Percentiles rank a stretch among this genome's conserved stretches.
phyloP scores from a whole-genome alignment of 108 stramenopile species.

The Cylindrotheca fusiformis region DNA sequence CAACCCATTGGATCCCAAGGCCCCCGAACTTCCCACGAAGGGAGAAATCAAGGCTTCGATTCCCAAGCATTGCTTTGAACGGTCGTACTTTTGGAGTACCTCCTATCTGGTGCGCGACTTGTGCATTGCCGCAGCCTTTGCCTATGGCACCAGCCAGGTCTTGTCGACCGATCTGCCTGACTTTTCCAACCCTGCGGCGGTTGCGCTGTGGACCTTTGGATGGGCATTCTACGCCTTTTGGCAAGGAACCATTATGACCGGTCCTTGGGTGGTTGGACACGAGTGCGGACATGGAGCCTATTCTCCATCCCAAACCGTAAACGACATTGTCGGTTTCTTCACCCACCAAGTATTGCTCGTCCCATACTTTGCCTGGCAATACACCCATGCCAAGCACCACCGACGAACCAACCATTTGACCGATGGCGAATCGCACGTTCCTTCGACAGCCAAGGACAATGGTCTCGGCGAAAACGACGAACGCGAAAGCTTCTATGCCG shows the following conservation, averaged over 20 bases:
- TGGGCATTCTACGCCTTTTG: conserved; percentile 96
- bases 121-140: conserved; percentile 74
- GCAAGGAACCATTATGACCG: conserved; percentile 96
- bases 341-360: conserved; percentile 96
- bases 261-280: conserved; percentile 99
- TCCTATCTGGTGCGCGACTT: conserved; percentile 83
- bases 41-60: conserved; percentile 89
- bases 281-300: conserved; percentile 99
- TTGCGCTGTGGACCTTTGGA: conserved; percentile 57
- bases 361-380: conserved; percentile 99
- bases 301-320: conserved; percentile 86
- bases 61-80: conserved; percentile 92
- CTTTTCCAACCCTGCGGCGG: conserved; percentile 27
- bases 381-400: conserved; percentile 99
- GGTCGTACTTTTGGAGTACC: conserved; percentile 83
- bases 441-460: conserved; percentile 67
- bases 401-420: conserved; percentile 93
- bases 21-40: conserved; percentile 84
- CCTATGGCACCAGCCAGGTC: conserved; percentile 59
- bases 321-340: conserved; percentile 94
- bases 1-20: conserved; percentile 81
- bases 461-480: conserved; percentile 66
- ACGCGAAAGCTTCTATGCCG: conserved; percentile 67
- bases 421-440: conserved; percentile 94
- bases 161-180: conserved; percentile 80